Evolutionary conservation across 495 filamentous ascomycete genomes (phyloP).

Genomic region (Lophium mytilinum): DNA sequence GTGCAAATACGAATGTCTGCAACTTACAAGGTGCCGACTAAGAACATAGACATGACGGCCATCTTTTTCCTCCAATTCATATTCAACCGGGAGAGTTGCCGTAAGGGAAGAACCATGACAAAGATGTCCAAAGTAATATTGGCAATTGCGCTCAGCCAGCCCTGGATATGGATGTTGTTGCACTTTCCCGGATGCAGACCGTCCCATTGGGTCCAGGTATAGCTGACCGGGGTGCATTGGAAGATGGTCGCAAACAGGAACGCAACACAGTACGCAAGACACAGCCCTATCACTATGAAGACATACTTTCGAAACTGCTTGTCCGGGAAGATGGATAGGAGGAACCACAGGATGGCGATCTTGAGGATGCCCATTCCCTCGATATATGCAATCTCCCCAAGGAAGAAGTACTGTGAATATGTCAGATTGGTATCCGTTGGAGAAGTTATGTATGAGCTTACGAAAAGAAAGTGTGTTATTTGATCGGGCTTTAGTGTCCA

Average conservation of each 20-base stretch:
- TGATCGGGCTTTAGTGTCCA: too few species aligned
- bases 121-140: constrained; percentile 47
- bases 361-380: constrained; percentile 18
- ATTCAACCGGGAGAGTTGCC: constrained; percentile 21
- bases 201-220: constrained; percentile 34
- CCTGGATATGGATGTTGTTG: constrained; percentile 39
- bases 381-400: too few species aligned
- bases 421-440: too few species aligned
- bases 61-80: constrained; percentile 25
- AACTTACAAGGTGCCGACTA: constrained; percentile 29
- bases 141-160: constrained; percentile 43
- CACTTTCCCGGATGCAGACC: constrained; percentile 31
- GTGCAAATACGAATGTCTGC: too few species aligned
- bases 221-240: constrained; percentile 26
- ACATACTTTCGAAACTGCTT: constrained; percentile 17
- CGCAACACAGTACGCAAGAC: constrained; percentile 21
- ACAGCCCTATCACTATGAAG: constrained; percentile 18
- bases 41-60: constrained; percentile 27
- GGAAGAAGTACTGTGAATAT: too few species aligned
- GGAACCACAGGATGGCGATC: constrained; percentile 17
- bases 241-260: constrained; percentile 28
- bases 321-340: constrained; percentile 18
- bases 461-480: too few species aligned
- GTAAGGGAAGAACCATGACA: constrained; percentile 35
- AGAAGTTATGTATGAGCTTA: too few species aligned